These are phyloP conservation scores for Blastobotrys aristatus DNA, from an alignment of 1,139 yeast genomes.

Conservation along the genomic window DNA sequence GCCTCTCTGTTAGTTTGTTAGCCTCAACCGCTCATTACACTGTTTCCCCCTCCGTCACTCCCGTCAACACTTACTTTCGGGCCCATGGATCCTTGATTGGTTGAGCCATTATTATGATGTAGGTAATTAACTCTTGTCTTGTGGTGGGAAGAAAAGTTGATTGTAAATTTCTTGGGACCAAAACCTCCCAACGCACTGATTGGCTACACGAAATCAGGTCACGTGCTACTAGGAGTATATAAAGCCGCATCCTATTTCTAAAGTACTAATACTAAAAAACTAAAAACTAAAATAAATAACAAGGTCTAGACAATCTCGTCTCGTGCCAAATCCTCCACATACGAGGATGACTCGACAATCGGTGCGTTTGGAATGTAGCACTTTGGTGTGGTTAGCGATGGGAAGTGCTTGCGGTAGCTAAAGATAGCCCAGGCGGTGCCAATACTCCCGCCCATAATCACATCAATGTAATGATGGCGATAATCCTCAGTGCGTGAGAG, in stretches of 20 bases:
- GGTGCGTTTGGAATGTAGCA: constrained; percentile 21
- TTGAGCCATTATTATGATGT: constrained; percentile 22
- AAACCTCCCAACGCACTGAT: no score
- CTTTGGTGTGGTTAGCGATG: constrained; percentile 19
- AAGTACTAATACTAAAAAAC: background rate
- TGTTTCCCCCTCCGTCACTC: no score
- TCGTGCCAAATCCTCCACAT: background rate
- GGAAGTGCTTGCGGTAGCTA: constrained; percentile 36
- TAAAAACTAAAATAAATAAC: background rate
- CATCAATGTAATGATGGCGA: constrained; percentile 70
- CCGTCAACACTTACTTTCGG: constrained; percentile 36
- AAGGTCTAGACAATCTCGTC: background rate
- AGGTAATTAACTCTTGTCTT: background rate
- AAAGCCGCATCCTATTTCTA: no score
- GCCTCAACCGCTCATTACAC: no score
- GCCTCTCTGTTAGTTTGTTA: constrained; percentile 56
- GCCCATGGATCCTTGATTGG: constrained; percentile 45
- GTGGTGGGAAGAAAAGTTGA: background rate
- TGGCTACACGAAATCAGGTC: background rate
- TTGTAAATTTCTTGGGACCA: background rate
- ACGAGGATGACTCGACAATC: background rate
- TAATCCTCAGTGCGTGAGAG: constrained; percentile 48
- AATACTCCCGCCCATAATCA: constrained; percentile 51
- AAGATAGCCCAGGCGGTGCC: constrained; percentile 48
- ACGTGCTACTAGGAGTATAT: background rate